Base-by-base conservation (phyloP, 371 early-diverging fungal genomes). In the Mucor mucedo region DNA sequence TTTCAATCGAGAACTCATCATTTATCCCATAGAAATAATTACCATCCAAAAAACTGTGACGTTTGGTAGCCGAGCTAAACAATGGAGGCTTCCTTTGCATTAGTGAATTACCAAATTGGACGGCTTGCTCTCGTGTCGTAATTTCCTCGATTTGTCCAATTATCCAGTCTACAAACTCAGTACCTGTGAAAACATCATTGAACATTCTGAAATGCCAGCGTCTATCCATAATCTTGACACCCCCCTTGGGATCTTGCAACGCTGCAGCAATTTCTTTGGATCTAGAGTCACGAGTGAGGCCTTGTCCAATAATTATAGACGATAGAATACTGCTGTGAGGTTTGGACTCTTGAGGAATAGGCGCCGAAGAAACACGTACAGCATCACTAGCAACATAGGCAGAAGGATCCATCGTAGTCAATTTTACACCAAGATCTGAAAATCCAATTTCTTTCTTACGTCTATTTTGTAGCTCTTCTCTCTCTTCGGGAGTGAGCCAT, bases 101-200 rank as follows among this genome's bases (percentile, higher is more conserved):
- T 42, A 97, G 84, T 16, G 75, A 61, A 67, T 94, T 93, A 5
- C 96, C 98, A 69, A 91, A 90, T 1, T 79, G 84, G 3, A 92
- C 87, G 0, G 98, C 98, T 55, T 93, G 91, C 40, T 91, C 89
- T 8, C 96, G 79, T 4, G 91, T 90, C 7, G 83, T 80, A 41
- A 96, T 87, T 61, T 95, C 93, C 40, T 80, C 78, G 72, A 98
- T 91, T 45, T 85, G 87, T 32, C 83, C 72, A 48, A 96, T 76
- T 35, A 96, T 65, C 97, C 97, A 98, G 60, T 97, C 94, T 1
- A 97, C 94, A 54, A 87, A 81, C 61, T 98, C 97, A 44, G 83
- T 87, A 30, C 98, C 98, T 39, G 93, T 76, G 67, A 97, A 94
- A 0, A 90, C 89, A 47, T 86, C 80, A 38, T 85, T 81, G 72